Conservation (phyloP, 2,329 filamentous ascomycete species). For the Diaporthe citriasiana region DNA sequence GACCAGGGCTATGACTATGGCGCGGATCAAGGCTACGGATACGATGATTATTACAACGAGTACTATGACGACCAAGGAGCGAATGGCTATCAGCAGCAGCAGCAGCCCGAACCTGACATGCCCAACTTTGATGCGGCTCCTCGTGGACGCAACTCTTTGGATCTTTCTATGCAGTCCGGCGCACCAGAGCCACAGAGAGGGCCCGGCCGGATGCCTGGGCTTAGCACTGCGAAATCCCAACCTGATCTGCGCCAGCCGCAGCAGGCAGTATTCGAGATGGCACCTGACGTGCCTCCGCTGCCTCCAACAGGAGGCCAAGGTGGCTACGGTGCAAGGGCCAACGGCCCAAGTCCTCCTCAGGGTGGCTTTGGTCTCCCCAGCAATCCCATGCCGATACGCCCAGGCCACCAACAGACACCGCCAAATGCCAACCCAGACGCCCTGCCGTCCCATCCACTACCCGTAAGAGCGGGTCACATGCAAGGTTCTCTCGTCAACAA, state of each 20-base stretch:
- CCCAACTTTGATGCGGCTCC: slow-evolving; percentile 61
- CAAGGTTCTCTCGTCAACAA: slow-evolving; percentile 69
- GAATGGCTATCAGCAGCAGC: slow-evolving; percentile 49
- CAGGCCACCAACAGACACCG: slow-evolving; percentile 49
- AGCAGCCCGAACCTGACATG: slow-evolving; percentile 49
- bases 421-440: slow-evolving; percentile 57
- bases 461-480: slow-evolving; percentile 74
- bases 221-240: slow-evolving; percentile 76
- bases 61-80: slow-evolving; percentile 62
- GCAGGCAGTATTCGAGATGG: slow-evolving; percentile 81
- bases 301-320: slow-evolving; percentile 48
- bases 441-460: slow-evolving; percentile 73
- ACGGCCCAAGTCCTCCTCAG: slow-evolving; percentile 43
- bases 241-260: slow-evolving; percentile 75
- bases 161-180: slow-evolving; percentile 61
- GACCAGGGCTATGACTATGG: slow-evolving; percentile 49
- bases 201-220: slow-evolving; percentile 65
- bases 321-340: slow-evolving; percentile 37
- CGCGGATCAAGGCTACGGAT: slow-evolving; percentile 50
- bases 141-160: slow-evolving; percentile 60
- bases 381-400: slow-evolving; percentile 48
- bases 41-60: slow-evolving; percentile 68
- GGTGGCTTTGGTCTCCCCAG: slow-evolving; percentile 45
- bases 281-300: slow-evolving; percentile 70
- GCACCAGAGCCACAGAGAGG: slow-evolving; percentile 61